phyloP scores from a whole-genome alignment of 208 protist genomes.

The Acanthamoeba pearcei region DNA sequence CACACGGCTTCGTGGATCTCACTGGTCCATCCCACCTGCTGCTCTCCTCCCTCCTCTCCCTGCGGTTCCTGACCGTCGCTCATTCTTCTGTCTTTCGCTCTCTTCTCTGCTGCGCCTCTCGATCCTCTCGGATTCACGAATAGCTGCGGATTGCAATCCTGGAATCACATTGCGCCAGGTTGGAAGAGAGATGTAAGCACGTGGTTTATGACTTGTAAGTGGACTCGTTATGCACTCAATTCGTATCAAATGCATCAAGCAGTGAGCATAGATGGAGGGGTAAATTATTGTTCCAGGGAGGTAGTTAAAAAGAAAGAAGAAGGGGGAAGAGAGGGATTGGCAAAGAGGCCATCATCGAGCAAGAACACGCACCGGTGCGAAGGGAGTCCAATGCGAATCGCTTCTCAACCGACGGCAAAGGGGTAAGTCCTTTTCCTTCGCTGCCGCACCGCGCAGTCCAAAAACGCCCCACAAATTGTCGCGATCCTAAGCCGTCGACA shows the following conservation, averaged over 20 bases:
- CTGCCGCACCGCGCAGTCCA: no score
- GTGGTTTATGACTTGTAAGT: not conserved
- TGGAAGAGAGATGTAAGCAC: no score
- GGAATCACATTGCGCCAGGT: no score
- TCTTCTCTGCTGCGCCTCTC: not conserved
- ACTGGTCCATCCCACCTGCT: slow-evolving; percentile 70
- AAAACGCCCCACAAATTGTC: not conserved
- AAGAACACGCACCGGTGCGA: not conserved
- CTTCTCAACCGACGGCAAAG: not conserved
- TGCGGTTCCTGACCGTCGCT: not conserved
- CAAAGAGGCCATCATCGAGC: no score
- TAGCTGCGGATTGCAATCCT: no score
- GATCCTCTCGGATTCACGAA: no score
- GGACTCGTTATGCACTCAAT: not conserved
- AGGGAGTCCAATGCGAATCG: not conserved
- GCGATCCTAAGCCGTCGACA: not conserved
- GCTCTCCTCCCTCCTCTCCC: slow-evolving; percentile 48
- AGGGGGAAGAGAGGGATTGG: not conserved
- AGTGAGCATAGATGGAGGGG: no score
- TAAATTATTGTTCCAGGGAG: no score
- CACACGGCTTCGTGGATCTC: slow-evolving; percentile 73
- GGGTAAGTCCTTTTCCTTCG: not conserved
- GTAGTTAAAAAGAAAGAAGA: not conserved
- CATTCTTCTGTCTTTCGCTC: not conserved
- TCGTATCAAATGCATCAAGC: no score